Percentiles rank a stretch among this genome's conserved stretches.
Evolutionary conservation across 2,329 filamentous ascomycete species (phyloP).

Genomic region (Cercospora berteroae): DNA sequence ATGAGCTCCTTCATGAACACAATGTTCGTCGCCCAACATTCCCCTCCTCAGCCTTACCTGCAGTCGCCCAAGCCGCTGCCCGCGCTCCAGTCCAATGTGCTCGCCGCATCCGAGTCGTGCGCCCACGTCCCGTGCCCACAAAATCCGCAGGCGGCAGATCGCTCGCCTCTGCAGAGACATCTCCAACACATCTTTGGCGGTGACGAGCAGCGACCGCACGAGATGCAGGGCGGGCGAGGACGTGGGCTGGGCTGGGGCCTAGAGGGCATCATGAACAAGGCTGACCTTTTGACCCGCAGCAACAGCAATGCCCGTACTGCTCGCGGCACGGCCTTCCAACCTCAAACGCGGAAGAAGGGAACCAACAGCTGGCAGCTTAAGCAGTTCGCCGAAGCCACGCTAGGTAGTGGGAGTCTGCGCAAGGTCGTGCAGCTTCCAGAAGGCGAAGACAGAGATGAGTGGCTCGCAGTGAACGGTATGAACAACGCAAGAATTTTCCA

Average conservation of each 20-base stretch:
- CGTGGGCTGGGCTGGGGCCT: constrained; percentile 26
- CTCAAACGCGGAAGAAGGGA: constrained; percentile 78
- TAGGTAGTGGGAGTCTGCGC: constrained; percentile 88
- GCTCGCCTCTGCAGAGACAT: constrained; percentile 37
- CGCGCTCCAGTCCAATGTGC: constrained; percentile 44
- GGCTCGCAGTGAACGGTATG: constrained; percentile 92
- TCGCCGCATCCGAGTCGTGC: constrained; percentile 45
- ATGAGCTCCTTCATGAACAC: constrained; percentile 82
- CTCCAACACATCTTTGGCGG: constrained; percentile 32
- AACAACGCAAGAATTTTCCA: background rate
- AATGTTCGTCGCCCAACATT: constrained; percentile 60
- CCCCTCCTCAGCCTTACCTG: constrained; percentile 5
- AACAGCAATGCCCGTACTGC: constrained; percentile 55
- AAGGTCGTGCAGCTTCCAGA: constrained; percentile 97
- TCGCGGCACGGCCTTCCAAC: constrained; percentile 86
- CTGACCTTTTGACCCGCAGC: constrained; percentile 42
- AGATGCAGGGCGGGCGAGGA: constrained; percentile 22
- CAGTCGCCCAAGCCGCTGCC: constrained; percentile 39
- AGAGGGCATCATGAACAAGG: constrained; percentile 29
- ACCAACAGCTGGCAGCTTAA: constrained; percentile 90
- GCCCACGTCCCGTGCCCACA: constrained; percentile 31
- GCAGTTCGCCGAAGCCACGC: constrained; percentile 95
- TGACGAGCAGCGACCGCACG: constrained; percentile 26
- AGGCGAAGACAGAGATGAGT: constrained; percentile 96
- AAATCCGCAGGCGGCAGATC: constrained; percentile 34